Evolutionary conservation across 257 asterid species (phyloP).

Genomic region (Fraxinus cuspidata): DNA sequence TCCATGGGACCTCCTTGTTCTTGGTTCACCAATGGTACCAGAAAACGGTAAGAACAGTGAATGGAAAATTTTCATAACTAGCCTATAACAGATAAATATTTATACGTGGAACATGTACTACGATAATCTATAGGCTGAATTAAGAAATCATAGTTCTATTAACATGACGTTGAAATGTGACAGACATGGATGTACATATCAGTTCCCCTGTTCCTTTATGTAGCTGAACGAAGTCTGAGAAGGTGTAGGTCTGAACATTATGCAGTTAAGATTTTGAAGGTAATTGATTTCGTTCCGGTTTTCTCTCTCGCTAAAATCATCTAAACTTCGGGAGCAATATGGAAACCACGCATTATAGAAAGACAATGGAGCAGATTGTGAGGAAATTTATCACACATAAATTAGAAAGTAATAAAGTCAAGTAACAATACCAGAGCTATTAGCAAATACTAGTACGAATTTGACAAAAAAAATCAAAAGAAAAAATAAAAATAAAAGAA

Average conservation of each 20-base stretch:
- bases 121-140: not conserved
- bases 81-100: not conserved
- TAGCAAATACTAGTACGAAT: not conserved
- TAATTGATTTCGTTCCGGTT: conserved; percentile 24
- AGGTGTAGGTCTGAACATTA: conserved; percentile 79
- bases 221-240: conserved; percentile 79
- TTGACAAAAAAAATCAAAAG: not conserved
- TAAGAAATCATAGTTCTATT: not conserved
- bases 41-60: conserved; percentile 59
- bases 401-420: not conserved
- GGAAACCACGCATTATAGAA: not conserved
- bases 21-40: conserved; percentile 75
- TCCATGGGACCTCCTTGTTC: conserved; percentile 74
- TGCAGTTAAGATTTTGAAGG: conserved; percentile 80
- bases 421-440: not conserved
- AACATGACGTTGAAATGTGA: conserved; percentile 11
- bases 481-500: not conserved
- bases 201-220: conserved; percentile 67
- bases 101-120: not conserved
- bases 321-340: not conserved
- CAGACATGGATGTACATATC: conserved; percentile 97
- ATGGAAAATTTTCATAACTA: not conserved
- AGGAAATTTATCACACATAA: not conserved
- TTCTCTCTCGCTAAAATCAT: conserved; percentile 1
- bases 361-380: not conserved